These are phyloP conservation scores for Thymus quinquecostatus DNA, from an alignment of 257 asterid species.

Conservation along the genomic window DNA sequence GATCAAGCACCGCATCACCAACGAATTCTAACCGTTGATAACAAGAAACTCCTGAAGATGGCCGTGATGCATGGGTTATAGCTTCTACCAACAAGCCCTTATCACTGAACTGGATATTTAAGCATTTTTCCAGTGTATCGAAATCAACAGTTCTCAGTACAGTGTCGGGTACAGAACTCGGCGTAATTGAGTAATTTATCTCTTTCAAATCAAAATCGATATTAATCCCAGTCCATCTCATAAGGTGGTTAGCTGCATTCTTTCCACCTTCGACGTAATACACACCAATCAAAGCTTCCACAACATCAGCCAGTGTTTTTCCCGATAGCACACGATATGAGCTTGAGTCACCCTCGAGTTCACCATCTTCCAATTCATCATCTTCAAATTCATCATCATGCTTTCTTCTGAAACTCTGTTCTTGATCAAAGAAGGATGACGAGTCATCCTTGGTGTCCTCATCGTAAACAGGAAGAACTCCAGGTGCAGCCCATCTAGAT, in stretches of 20 bases:
- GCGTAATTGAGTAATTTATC: slow-evolving; percentile 52
- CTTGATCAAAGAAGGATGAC: slow-evolving; percentile 55
- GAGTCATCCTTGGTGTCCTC: slow-evolving; percentile 80
- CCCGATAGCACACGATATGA: slow-evolving; percentile 97
- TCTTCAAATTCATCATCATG: slow-evolving; percentile 57
- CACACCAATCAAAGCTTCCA: slow-evolving; percentile 94
- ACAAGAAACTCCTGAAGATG: slow-evolving; percentile 96
- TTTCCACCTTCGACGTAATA: slow-evolving; percentile 96
- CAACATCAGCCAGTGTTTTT: slow-evolving; percentile 96
- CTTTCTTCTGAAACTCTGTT: slow-evolving; percentile 36
- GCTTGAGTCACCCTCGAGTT: slow-evolving; percentile 89
- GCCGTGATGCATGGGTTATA: slow-evolving; percentile 98
- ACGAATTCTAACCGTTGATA: slow-evolving; percentile 96
- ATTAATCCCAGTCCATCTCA: slow-evolving; percentile 93
- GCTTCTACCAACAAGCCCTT: slow-evolving; percentile 89
- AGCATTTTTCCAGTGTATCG: slow-evolving; percentile 71
- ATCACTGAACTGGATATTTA: slow-evolving; percentile 65
- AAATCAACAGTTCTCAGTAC: slow-evolving; percentile 75
- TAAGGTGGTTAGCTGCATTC: slow-evolving; percentile 87
- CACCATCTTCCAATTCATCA: slow-evolving; percentile 92
- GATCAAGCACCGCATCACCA: slow-evolving; percentile 98
- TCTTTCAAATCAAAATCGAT: slow-evolving; percentile 76
- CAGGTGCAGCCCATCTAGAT: slow-evolving; percentile 99
- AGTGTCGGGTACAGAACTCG: slow-evolving; percentile 64
- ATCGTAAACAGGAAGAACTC: slow-evolving; percentile 92